Percentiles rank a stretch among this genome's conserved stretches.
Evolutionary conservation across 2,329 filamentous ascomycete genomes (phyloP).

Genomic region (Endoconidiophora polonica): DNA sequence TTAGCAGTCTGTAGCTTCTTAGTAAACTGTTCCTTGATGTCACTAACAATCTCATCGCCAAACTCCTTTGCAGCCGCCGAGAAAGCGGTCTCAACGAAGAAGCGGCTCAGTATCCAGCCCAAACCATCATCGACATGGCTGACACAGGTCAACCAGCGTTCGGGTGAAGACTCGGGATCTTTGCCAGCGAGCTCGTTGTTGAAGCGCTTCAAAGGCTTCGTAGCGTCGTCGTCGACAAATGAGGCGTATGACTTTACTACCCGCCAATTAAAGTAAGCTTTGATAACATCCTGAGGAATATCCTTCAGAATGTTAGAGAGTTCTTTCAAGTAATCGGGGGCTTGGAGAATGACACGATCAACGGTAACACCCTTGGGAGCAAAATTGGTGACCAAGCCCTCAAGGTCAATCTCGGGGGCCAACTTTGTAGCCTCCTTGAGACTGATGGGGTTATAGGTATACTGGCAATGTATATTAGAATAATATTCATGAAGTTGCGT

Average conservation of each 20-base stretch:
- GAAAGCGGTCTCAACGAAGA: slow-evolving; percentile 54
- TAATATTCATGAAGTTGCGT: not conserved
- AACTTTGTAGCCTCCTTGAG: slow-evolving; percentile 37
- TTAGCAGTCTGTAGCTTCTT: slow-evolving; percentile 37
- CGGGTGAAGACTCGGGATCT: slow-evolving; percentile 43
- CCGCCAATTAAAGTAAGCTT: slow-evolving; percentile 50
- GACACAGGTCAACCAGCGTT: slow-evolving; percentile 52
- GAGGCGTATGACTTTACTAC: slow-evolving; percentile 35
- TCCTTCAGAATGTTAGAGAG: slow-evolving; percentile 37
- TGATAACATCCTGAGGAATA: slow-evolving; percentile 37
- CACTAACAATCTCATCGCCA: slow-evolving; percentile 51
- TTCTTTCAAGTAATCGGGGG: slow-evolving; percentile 42
- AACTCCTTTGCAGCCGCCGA: slow-evolving; percentile 48
- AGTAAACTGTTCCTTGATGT: slow-evolving; percentile 51
- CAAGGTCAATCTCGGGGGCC: slow-evolving; percentile 38
- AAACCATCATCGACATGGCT: slow-evolving; percentile 38
- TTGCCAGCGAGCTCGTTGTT: slow-evolving; percentile 42
- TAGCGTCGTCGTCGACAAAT: slow-evolving; percentile 39
- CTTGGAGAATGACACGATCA: slow-evolving; percentile 39
- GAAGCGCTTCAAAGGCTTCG: slow-evolving; percentile 44
- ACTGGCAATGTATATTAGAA: slow-evolving; percentile 18
- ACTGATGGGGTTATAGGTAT: slow-evolving; percentile 49
- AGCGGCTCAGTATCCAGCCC: slow-evolving; percentile 52
- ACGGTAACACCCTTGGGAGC: slow-evolving; percentile 18
- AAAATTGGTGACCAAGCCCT: slow-evolving; percentile 33